These are phyloP conservation scores for Podospora fimiseda DNA, from an alignment of 495 filamentous ascomycete species.

Conservation along the genomic window DNA sequence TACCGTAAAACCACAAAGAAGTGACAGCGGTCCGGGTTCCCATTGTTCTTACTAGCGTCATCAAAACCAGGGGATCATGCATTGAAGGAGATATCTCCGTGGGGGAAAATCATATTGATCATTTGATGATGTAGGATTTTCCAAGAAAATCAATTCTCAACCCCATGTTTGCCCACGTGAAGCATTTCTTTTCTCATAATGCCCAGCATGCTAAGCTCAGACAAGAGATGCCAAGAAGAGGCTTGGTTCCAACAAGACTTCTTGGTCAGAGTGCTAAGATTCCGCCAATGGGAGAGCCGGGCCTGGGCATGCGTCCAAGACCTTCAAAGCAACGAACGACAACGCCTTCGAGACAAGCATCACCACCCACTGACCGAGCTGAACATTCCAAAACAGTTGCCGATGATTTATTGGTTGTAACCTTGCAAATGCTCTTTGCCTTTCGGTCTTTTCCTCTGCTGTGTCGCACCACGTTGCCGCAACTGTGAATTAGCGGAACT, in stretches of 20 bases:
- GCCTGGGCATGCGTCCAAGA: not conserved
- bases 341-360: not conserved
- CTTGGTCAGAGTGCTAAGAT: not conserved
- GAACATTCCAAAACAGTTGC: not conserved
- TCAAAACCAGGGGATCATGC: too few species aligned
- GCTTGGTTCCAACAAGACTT: conserved; percentile 1
- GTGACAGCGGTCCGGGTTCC: too few species aligned
- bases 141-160: too few species aligned
- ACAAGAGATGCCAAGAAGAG: not conserved
- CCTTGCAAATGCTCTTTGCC: not conserved
- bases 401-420: not conserved
- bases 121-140: too few species aligned
- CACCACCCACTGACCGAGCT: not conserved
- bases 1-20: too few species aligned
- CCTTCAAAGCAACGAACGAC: not conserved
- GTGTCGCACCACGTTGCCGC: not conserved
- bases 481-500: not conserved
- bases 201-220: not conserved
- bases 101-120: too few species aligned
- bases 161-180: not conserved
- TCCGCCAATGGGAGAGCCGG: not conserved
- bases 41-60: too few species aligned
- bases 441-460: not conserved
- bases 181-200: too few species aligned
- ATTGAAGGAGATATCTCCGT: too few species aligned